Evolutionary conservation across 164 flowering plant genomes (phyloP).

Genomic region (Aristolochia fimbriata): DNA sequence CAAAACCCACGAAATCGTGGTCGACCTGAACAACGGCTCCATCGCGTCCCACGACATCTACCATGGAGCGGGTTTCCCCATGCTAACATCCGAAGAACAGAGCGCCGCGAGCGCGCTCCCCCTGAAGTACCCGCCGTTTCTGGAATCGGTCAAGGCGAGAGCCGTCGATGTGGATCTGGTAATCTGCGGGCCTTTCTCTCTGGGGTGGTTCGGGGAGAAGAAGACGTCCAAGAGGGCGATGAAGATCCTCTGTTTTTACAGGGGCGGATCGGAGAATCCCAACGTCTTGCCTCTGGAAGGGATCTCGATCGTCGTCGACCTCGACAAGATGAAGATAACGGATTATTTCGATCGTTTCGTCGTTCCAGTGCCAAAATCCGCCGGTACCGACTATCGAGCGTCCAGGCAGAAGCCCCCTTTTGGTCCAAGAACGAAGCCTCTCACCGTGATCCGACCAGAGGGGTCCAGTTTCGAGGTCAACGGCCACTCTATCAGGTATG

Average conservation of each 20-base stretch:
- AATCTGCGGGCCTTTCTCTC: slow-evolving; percentile 20
- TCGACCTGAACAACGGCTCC: slow-evolving; percentile 24
- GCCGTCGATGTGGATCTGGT: slow-evolving; percentile 31
- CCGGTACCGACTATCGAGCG: slow-evolving; percentile 37
- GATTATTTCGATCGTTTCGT: slow-evolving; percentile 23
- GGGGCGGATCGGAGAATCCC: slow-evolving; percentile 31
- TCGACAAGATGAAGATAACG: slow-evolving; percentile 35
- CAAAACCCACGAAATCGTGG: slow-evolving; percentile 34
- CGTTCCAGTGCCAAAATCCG: slow-evolving; percentile 35
- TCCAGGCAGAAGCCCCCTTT: slow-evolving; percentile 25
- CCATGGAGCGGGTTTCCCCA: slow-evolving; percentile 40
- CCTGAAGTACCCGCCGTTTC: slow-evolving; percentile 22
- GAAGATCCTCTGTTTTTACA: background rate
- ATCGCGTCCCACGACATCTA: slow-evolving; percentile 23
- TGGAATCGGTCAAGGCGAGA: slow-evolving; percentile 26
- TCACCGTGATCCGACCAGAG: slow-evolving; percentile 20
- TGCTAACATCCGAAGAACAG: slow-evolving; percentile 25
- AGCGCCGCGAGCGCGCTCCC: slow-evolving; percentile 17
- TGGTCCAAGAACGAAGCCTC: slow-evolving; percentile 7
- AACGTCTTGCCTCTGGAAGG: slow-evolving; percentile 47
- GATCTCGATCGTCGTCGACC: slow-evolving; percentile 31
- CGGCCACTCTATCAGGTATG: slow-evolving; percentile 36
- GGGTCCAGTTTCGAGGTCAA: slow-evolving; percentile 35
- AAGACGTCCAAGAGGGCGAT: slow-evolving; percentile 11
- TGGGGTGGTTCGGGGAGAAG: slow-evolving; percentile 49